Evolutionary conservation across 768 basidiomycete species (phyloP).

Genomic region (Kockovaella imperatae): DNA sequence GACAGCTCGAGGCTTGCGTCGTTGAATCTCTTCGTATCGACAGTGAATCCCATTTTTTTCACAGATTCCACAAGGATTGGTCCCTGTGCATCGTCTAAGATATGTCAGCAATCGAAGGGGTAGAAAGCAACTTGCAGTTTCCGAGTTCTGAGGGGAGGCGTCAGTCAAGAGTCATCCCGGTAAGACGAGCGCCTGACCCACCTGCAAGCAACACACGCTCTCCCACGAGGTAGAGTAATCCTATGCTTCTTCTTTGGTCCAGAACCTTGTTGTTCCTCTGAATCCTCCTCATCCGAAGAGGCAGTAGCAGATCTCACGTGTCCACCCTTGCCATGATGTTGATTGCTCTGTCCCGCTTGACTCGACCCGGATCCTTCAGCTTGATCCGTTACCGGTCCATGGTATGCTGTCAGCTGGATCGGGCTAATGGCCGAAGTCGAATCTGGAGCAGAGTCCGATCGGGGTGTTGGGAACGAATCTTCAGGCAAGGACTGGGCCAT

Average conservation of each 20-base stretch:
- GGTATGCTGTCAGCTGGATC: no score
- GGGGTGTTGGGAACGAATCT: no score
- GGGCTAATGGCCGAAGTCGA: no score
- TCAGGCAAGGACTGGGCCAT: no score
- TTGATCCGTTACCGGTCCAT: no score
- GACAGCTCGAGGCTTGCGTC: slow-evolving; percentile 20
- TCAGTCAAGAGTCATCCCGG: not conserved
- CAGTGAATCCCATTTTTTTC: slow-evolving; percentile 25
- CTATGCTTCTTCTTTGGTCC: slow-evolving; percentile 23
- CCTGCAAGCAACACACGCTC: slow-evolving; percentile 33
- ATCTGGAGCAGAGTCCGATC: no score
- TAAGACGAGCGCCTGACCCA: not conserved
- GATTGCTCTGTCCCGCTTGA: no score
- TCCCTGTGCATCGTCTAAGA: slow-evolving; percentile 31
- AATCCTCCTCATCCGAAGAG: no score
- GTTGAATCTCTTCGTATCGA: slow-evolving; percentile 27
- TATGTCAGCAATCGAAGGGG: not conserved
- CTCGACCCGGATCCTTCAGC: no score
- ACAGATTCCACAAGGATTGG: slow-evolving; percentile 28
- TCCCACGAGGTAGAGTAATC: slow-evolving; percentile 24
- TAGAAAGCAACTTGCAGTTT: slow-evolving; percentile 27
- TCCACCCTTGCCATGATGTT: no score
- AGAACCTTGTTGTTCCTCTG: no score
- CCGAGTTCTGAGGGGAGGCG: slow-evolving; percentile 13
- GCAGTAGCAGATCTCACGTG: no score